These are phyloP conservation scores for Trichoderma polysporum DNA, from an alignment of 2,329 filamentous ascomycete species.

Conservation along the genomic window DNA sequence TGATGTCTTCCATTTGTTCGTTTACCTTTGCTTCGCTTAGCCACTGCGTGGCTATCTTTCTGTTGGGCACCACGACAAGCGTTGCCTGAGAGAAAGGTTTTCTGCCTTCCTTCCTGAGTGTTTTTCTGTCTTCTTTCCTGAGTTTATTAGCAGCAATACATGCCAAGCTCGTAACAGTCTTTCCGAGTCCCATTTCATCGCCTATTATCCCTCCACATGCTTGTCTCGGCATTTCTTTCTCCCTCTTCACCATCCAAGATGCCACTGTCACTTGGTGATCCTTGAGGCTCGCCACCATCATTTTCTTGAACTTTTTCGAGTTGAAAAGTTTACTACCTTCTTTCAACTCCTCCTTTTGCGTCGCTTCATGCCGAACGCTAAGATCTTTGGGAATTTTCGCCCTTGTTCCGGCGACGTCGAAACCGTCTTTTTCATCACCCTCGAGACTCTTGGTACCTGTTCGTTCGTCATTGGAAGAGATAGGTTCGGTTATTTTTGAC, in stretches of 20 bases:
- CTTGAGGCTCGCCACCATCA: conserved; percentile 36
- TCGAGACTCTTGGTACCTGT: neutral
- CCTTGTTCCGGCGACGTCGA: conserved; percentile 1
- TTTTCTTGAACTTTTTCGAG: conserved; percentile 19
- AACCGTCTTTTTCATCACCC: neutral
- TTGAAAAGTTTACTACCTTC: conserved; percentile 25
- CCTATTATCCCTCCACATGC: conserved; percentile 43
- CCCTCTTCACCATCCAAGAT: conserved; percentile 55
- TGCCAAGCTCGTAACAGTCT: conserved; percentile 73
- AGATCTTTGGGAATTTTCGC: conserved; percentile 14
- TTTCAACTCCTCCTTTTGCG: conserved; percentile 23
- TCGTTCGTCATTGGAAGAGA: neutral
- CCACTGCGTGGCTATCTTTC: conserved; percentile 32
- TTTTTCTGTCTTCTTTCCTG: conserved; percentile 35
- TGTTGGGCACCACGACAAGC: conserved; percentile 34
- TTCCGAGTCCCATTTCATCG: conserved; percentile 65
- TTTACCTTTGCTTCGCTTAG: neutral
- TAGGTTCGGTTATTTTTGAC: neutral
- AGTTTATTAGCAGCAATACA: neutral
- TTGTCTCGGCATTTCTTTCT: conserved; percentile 33
- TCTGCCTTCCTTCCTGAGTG: conserved; percentile 35
- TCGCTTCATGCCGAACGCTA: conserved; percentile 20
- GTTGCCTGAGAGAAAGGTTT: conserved; percentile 37
- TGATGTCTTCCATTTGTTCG: no score
- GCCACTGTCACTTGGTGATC: conserved; percentile 52